Evolutionary conservation across 2,329 filamentous ascomycete species (phyloP), one percentile per base, ranked within the genome.

Genomic region (Seiridium cupressi): DNA sequence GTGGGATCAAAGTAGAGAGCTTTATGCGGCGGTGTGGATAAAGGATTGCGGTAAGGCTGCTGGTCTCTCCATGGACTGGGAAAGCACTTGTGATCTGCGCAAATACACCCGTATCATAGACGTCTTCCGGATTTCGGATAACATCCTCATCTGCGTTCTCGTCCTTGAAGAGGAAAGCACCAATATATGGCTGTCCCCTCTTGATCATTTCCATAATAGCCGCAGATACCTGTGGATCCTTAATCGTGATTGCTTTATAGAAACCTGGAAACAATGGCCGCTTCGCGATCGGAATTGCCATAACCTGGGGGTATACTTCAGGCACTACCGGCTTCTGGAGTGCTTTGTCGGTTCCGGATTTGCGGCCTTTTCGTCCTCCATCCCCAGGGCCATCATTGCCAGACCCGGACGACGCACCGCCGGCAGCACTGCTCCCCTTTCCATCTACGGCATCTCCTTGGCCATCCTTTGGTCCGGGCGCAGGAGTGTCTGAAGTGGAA

Each of bases 181-280:
- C 95, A 46, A 99, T 92, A 70, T 99, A 99, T 32, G 94, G 96
- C 75, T 99, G 96, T 0, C 95, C 95, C 57, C 94, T 85, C 82
- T 96, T 97, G 73, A 98, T 92, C 84, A 97, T 95, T 72, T 99
- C 96, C 61, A 93, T 90, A 66, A 99, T 96, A 31, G 95, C 95
- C 44, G 89, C 88, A 11, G 93, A 90, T 42, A 99, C 95, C 68
- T 95, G 91, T 18, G 91, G 91, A 70, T 99, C 93, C 72, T 92
- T 89, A 67, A 99, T 96, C 3, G 94, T 99, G 67, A 99, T 95
- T 8, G 95, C 94, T 77, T 99, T 99, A 81, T 99, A 99, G 77
- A 98, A 99, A 1, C 95, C 95, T 1, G 95, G 95, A 76, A 98
- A 99, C 10, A 99, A 80, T 9, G 95, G 95, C 57, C 95, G 85